phyloP scores from a whole-genome alignment of 306 rosid species.

The Medicago lupulina region DNA sequence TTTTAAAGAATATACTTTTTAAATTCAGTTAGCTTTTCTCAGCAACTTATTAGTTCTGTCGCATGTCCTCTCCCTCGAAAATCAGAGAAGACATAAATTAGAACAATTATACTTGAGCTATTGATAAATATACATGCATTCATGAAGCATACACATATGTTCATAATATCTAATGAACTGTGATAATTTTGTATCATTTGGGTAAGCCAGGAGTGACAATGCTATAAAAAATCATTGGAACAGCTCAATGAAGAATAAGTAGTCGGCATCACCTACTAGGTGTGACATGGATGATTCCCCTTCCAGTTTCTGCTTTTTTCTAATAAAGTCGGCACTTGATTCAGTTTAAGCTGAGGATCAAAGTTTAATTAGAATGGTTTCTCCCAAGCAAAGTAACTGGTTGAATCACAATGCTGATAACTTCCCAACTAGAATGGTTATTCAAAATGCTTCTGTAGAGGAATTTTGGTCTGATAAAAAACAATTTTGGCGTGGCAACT shows the following conservation, averaged over 20 bases:
- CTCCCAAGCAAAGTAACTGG: slow-evolving; percentile 34
- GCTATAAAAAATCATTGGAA: slow-evolving; percentile 78
- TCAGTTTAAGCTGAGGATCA: slow-evolving; percentile 31
- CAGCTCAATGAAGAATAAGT: slow-evolving; percentile 59
- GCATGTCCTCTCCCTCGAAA: slow-evolving; percentile 2
- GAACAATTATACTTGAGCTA: slow-evolving; percentile 4
- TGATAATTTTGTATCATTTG: slow-evolving; percentile 29
- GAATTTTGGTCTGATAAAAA: slow-evolving; percentile 13
- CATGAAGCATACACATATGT: background rate
- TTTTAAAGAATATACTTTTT: too few relatives aligned
- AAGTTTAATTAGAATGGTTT: slow-evolving; percentile 37
- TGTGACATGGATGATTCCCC: slow-evolving; percentile 31
- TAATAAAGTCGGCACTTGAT: background rate
- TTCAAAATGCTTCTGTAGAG: slow-evolving; percentile 35
- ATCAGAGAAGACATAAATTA: background rate
- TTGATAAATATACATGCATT: slow-evolving; percentile 1
- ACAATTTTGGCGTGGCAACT: background rate
- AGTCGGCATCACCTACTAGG: slow-evolving; percentile 43
- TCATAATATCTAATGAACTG: background rate
- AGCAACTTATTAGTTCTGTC: background rate
- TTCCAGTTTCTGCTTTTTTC: slow-evolving; percentile 32
- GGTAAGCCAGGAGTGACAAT: slow-evolving; percentile 60
- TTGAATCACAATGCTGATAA: slow-evolving; percentile 32
- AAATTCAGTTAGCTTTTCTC: background rate
- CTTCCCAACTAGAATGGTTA: slow-evolving; percentile 44